Evolutionary conservation across 805 yeast genomes (phyloP), one percentile per base, ranked within the genome.

Genomic region (Starmera quercuum): DNA sequence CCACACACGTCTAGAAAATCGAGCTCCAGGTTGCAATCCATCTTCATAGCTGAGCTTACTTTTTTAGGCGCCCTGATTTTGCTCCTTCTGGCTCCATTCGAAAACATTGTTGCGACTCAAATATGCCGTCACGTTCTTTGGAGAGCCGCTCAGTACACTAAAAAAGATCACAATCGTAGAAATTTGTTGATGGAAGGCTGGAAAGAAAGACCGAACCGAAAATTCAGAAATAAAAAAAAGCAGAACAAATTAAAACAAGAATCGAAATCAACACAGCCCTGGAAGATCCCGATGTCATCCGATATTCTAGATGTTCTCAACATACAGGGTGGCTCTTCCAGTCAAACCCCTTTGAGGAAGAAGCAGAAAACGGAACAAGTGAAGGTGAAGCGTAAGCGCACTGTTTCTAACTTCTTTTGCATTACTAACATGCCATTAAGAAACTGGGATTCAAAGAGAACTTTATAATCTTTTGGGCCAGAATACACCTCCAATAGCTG

Each of bases 391-490:
- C 44, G 44, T n/a, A 22, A 19, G 40, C 35, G 5, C 10, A 24
- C 14, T 23, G 17, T 10, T 13, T 8, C 27, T 18, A 21, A 22
- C 19, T 29, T n/a, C n/a, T n/a, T n/a, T n/a, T n/a, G n/a, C n/a
- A n/a, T n/a, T n/a, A n/a, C n/a, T n/a, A n/a, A n/a, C n/a, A n/a
- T n/a, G n/a, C 20, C 20, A 7, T 14, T 54, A 45, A 30, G 56
- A 67, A 29, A 64, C 77, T 2, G 95, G 95, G 18, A 82, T 90
- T 75, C 88, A 84, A 41, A 71, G 97, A 45, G 98, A 92, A 54
- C 64, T 92, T 34, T 88, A 82, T 57, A 83, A 82, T 43, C 67
- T 94, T 34, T 64, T 92, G 26, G 98, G 99, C 5, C 88, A 92
- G 26, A 86, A 86, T 55, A 77, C 95, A 2, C 96, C 98, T 1